Percentiles rank a stretch among this genome's conserved stretches.
phyloP scores from a whole-genome alignment of 2,329 filamentous ascomycete species.

The Microthyrium microscopicum region DNA sequence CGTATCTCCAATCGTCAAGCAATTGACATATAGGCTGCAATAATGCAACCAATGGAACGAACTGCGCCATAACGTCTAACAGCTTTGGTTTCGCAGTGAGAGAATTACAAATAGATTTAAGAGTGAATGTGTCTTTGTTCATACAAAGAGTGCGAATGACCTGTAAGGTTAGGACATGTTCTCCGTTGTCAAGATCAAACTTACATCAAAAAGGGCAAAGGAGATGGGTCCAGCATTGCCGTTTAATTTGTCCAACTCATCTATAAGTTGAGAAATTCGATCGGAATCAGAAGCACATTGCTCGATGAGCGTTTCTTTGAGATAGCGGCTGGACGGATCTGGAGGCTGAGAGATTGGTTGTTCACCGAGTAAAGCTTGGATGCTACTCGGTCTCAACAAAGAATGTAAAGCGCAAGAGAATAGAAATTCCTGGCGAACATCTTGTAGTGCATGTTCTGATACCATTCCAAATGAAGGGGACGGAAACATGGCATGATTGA shows the following conservation, averaged over 20 bases:
- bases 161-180: constrained; percentile 20
- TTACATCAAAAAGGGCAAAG: constrained; percentile 39
- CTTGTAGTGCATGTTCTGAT: constrained; percentile 40
- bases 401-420: constrained; percentile 81
- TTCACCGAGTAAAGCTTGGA: constrained; percentile 68
- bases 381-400: constrained; percentile 61
- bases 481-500: constrained; percentile 46
- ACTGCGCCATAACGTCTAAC: constrained; percentile 60
- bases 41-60: constrained; percentile 52
- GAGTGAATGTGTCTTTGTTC: constrained; percentile 62
- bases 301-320: constrained; percentile 60
- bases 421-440: constrained; percentile 67
- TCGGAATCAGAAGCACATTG: constrained; percentile 65
- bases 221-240: constrained; percentile 81
- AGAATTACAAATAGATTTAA: constrained; percentile 57
- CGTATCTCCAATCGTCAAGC: constrained; percentile 64
- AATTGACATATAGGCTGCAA: constrained; percentile 58
- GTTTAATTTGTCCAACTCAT: constrained; percentile 75
- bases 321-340: constrained; percentile 48
- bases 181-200: constrained; percentile 8
- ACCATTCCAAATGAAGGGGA: constrained; percentile 40
- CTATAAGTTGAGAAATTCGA: constrained; percentile 57
- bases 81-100: constrained; percentile 56
- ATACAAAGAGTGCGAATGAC: constrained; percentile 52
- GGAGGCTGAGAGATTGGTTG: constrained; percentile 67